Evolutionary conservation across 164 flowering plant genomes (phyloP), one percentile per base, ranked within the genome.

Genomic region (Warburgia ugandensis): DNA sequence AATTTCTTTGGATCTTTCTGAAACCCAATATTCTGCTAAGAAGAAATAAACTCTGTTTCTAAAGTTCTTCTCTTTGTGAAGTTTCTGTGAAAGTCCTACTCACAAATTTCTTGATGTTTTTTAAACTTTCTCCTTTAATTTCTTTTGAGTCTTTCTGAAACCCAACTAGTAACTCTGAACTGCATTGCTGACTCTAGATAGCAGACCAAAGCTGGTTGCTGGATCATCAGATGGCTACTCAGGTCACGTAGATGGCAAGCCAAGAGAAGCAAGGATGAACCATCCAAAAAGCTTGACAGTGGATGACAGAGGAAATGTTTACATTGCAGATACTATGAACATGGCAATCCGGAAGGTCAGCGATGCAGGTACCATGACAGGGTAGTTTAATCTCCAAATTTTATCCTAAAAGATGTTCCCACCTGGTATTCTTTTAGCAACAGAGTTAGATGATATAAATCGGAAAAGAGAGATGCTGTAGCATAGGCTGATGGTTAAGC

Each of bases 321-420:
- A 91, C 54, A 50, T 50, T 36, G 54, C 54, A 3, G 98, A 91
- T 65, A 81, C 84, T 16, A 68, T 73, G 69, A 92, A 92, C 66
- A 83, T 78, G 89, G 95, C 84, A n/a, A 86, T 92, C 63, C 75
- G 99, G 67, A 92, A 84, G 73, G 82, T 88, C 49, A 80, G 95
- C 56, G 94, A 86, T 62, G 57, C 87, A 66, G 96, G 99, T 88
- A 70, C 9, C 7, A 16, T 47, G 23, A 47, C 13, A 17, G 22
- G 45, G n/a, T n/a, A n/a, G n/a, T n/a, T n/a, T n/a, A n/a, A n/a
- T n/a, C n/a, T n/a, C n/a, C n/a, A n/a, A n/a, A n/a, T n/a, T n/a
- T n/a, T n/a, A n/a, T n/a, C n/a, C n/a, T n/a, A n/a, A n/a, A n/a
- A n/a, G n/a, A n/a, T n/a, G n/a, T n/a, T n/a, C n/a, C n/a, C n/a